Evolutionary conservation across 2,329 filamentous ascomycete genomes (phyloP), one percentile per base, ranked within the genome.

Genomic region (Nothophaeocryptopus gaeumannii): DNA sequence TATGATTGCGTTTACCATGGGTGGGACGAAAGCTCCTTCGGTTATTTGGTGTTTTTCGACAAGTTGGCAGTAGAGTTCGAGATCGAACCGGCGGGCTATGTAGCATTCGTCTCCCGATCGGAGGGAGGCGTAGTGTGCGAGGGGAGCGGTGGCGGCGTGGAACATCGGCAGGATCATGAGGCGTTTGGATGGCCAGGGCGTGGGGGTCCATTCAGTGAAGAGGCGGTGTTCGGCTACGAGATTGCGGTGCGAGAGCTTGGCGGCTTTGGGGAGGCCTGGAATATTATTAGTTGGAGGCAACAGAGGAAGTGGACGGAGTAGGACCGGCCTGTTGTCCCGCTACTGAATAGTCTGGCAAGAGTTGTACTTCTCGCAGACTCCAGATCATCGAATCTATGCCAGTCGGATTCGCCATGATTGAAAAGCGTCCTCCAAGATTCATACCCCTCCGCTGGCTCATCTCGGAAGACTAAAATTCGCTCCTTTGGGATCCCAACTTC

Each of bases 231-330:
- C 72, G 0, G 79, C 77, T 15, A 80, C 71, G 13, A 82, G 66
- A 57, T 83, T 83, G 51, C 71, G 68, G 60, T 85, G 82, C 1
- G 78, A 78, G 38, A 83, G 60, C 52, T 74, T 74, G 14, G 78
- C 75, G 0, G 78, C 79, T 61, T 84, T 84, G 0, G 81, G 80
- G 2, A 83, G 65, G 14, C 50, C 54, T 30, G 55, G 7, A 7
- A 7, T 3, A 26, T 26, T 3, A 26, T 26, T 26, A 26, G 20
- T 7, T 26, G 20, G 3, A 26, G 7, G n/a, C n/a, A 26, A 26
- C 4, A 7, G 7, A 26, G 20, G 20, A 7, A 26, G 20, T 26
- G 3, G 3, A 26, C 7, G 20, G 20, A 7, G 3, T 26, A 26
- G 20, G 20, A 7, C 20, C 20, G 7, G 7, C 20, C 20, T 0